phyloP scores from a whole-genome alignment of 306 rosid species.

The Prosopis cineraria region DNA sequence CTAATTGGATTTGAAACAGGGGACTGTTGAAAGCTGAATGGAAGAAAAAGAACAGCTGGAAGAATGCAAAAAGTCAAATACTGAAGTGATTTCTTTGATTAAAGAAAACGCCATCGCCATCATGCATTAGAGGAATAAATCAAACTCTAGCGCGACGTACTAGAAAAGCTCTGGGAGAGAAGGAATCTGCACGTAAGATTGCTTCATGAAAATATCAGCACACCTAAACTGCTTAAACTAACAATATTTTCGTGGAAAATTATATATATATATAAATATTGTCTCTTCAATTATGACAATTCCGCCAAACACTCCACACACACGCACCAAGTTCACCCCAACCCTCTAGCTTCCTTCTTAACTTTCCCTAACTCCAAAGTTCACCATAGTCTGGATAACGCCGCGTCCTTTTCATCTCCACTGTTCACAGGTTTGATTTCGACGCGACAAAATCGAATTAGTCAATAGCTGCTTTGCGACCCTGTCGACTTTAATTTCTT shows the following conservation, averaged over 20 bases:
- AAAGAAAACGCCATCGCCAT: slow-evolving; percentile 15
- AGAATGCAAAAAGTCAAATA: slow-evolving; percentile 49
- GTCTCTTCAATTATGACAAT: slow-evolving; percentile 10
- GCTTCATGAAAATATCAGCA: slow-evolving; percentile 35
- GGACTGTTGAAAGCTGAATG: slow-evolving; percentile 17
- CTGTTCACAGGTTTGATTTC: slow-evolving; percentile 6
- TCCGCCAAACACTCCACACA: slow-evolving; percentile 47
- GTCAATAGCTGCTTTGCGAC: slow-evolving; percentile 30
- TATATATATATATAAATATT: no score
- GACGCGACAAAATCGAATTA: slow-evolving; percentile 15
- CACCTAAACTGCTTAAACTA: slow-evolving; percentile 46
- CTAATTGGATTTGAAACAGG: not conserved
- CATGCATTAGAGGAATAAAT: slow-evolving; percentile 33
- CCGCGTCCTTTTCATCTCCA: not conserved
- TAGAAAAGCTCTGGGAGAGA: slow-evolving; percentile 28
- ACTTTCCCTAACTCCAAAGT: not conserved
- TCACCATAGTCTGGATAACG: slow-evolving; percentile 7
- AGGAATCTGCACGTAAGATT: slow-evolving; percentile 38
- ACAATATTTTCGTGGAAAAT: slow-evolving; percentile 35
- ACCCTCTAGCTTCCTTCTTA: slow-evolving; percentile 4
- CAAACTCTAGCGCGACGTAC: not conserved
- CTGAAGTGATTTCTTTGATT: slow-evolving; percentile 28
- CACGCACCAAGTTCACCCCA: slow-evolving; percentile 23
- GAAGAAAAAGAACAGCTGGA: slow-evolving; percentile 30
- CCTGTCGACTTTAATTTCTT: slow-evolving; percentile 16